Conservation (phyloP, 768 basidiomycete species). For the Suillus hirtellus region DNA sequence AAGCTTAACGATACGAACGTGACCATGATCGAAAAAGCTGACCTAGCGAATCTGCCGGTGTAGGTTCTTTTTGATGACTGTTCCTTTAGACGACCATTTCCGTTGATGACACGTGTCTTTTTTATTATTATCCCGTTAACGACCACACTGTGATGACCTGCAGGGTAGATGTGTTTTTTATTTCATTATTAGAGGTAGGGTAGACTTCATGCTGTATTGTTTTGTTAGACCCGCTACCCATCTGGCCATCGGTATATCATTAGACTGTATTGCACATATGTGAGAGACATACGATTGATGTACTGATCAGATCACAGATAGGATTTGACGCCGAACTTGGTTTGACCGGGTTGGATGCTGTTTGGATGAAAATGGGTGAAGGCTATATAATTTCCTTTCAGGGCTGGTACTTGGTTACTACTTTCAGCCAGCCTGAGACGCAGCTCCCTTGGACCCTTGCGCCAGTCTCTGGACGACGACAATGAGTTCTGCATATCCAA, state of each 20-base stretch:
- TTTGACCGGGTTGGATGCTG: neutral
- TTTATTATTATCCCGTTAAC: neutral
- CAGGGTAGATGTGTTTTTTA: neutral
- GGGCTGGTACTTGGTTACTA: constrained; percentile 1
- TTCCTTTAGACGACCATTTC: neutral
- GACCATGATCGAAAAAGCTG: neutral
- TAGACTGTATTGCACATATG: neutral
- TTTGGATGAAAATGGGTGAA: neutral
- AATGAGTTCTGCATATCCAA: constrained; percentile 49
- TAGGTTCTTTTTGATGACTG: neutral
- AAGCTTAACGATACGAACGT: neutral
- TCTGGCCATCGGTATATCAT: neutral
- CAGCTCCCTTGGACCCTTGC: neutral
- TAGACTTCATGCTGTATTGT: neutral
- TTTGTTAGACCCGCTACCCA: neutral
- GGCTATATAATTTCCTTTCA: neutral
- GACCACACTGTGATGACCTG: neutral
- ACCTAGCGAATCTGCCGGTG: neutral
- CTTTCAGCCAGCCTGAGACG: neutral
- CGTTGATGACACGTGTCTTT: neutral
- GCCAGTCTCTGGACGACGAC: constrained; percentile 21
- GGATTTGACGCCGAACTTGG: neutral
- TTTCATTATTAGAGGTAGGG: neutral
- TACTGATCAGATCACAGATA: neutral
- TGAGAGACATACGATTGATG: neutral